Conservation (phyloP, 139 green algal species). For the Tetradesmus obliquus region DNA sequence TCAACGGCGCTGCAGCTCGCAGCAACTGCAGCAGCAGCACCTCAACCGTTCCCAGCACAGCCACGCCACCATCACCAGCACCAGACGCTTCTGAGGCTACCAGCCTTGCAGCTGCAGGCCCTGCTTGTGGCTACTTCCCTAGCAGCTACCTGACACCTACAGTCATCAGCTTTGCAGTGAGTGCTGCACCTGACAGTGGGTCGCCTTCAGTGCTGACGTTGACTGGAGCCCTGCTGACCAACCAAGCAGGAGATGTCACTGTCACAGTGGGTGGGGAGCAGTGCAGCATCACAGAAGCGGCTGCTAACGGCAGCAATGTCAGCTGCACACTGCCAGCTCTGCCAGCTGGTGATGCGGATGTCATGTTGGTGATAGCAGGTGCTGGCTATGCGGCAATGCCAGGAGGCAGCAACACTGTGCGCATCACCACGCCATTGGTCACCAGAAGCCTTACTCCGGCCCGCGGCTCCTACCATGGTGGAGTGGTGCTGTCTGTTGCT, state of each 20-base stretch:
- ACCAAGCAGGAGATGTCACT: neutral
- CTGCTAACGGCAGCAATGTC: neutral
- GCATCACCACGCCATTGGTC: neutral
- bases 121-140: neutral
- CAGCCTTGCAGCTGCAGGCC: neutral
- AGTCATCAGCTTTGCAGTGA: neutral
- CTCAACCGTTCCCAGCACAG: neutral
- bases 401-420: neutral
- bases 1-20: constrained; percentile 12
- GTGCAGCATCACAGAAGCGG: neutral
- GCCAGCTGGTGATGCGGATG: neutral
- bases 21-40: constrained; percentile 7
- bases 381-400: constrained; percentile 7
- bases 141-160: constrained; percentile 11
- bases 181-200: neutral
- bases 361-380: neutral
- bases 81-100: neutral
- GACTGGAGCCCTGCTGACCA: neutral
- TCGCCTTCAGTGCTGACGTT: neutral
- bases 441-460: neutral
- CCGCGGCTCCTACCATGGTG: neutral
- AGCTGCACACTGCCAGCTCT: neutral
- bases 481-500: neutral
- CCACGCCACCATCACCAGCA: neutral
- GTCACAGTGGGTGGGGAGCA: neutral